phyloP scores from a whole-genome alignment of 306 rosid species.

The Vicia faba region DNA sequence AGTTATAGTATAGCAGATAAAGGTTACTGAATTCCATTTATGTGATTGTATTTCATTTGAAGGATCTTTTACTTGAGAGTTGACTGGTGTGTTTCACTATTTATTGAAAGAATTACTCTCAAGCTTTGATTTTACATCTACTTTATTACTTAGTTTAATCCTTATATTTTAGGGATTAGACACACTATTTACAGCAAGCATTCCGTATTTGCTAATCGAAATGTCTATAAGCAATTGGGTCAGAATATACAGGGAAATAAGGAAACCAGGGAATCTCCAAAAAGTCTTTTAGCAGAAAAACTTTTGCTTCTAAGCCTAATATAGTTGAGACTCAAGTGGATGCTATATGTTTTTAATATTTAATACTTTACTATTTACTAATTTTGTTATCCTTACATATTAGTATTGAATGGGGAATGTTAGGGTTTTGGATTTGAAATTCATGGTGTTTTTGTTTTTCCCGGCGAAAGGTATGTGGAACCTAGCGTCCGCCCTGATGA shows the following conservation, averaged over 20 bases:
- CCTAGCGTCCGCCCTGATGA: constrained; percentile 97
- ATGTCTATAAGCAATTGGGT: not conserved
- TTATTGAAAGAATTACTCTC: not conserved
- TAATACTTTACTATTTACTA: not conserved
- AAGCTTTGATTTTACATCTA: not conserved
- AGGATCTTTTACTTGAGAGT: not conserved
- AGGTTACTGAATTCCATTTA: not conserved
- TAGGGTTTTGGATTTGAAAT: constrained; percentile 35
- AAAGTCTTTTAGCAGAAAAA: constrained; percentile 3
- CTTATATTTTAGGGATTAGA: constrained; percentile 11
- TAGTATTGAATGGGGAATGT: constrained; percentile 2
- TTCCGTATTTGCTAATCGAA: not conserved
- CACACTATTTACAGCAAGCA: not conserved
- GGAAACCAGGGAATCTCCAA: not conserved
- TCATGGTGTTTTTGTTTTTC: constrained; percentile 42
- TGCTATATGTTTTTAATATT: not conserved
- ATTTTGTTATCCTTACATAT: constrained; percentile 23
- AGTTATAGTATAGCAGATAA: not conserved
- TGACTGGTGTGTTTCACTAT: not conserved
- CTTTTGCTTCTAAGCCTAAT: constrained; percentile 19
- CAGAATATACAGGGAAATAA: not conserved
- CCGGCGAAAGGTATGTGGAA: constrained; percentile 71
- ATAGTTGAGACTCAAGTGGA: constrained; percentile 23
- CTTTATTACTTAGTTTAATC: not conserved
- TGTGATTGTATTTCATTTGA: constrained; percentile 2